phyloP scores from a whole-genome alignment of 345 rosid species.

The Carallia brachiata region DNA sequence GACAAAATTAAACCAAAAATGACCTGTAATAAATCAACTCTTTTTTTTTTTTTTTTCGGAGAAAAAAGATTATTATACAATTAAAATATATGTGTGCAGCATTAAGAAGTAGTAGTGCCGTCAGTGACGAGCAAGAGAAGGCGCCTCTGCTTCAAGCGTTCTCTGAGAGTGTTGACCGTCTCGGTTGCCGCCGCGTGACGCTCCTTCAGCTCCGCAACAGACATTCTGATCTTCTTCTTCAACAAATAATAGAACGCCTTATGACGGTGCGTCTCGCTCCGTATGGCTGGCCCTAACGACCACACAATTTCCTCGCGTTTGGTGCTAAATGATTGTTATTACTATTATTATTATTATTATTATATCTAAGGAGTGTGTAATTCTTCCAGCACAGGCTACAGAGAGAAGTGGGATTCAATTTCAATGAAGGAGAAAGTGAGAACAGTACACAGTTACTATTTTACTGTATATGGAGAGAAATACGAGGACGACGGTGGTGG shows the following conservation, averaged over 20 bases:
- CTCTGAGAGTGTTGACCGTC: conserved; percentile 60
- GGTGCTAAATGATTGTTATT: too few species aligned
- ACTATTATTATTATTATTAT: too few species aligned
- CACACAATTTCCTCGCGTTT: too few species aligned
- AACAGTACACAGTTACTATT: too few species aligned
- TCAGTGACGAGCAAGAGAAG: conserved; percentile 75
- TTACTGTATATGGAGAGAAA: too few species aligned
- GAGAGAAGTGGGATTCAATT: too few species aligned
- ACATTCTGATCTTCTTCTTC: conserved; percentile 38
- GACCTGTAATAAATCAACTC: neutral
- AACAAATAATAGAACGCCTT: too few species aligned
- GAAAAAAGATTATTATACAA: neutral
- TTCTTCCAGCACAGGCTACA: too few species aligned
- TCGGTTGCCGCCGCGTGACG: conserved; percentile 71
- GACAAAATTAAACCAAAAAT: conserved; percentile 22
- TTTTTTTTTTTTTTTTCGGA: neutral
- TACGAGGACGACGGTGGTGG: neutral
- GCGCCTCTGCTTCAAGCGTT: conserved; percentile 75
- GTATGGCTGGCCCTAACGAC: too few species aligned
- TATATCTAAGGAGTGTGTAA: too few species aligned
- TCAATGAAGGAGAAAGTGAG: too few species aligned
- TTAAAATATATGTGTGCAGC: neutral
- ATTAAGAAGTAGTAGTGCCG: conserved; percentile 29
- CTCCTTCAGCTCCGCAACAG: conserved; percentile 84
- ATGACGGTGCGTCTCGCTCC: too few species aligned